Evolutionary conservation across 2,329 filamentous ascomycete species (phyloP), one percentile per base, ranked within the genome.

Genomic region (Fusarium devonianum): DNA sequence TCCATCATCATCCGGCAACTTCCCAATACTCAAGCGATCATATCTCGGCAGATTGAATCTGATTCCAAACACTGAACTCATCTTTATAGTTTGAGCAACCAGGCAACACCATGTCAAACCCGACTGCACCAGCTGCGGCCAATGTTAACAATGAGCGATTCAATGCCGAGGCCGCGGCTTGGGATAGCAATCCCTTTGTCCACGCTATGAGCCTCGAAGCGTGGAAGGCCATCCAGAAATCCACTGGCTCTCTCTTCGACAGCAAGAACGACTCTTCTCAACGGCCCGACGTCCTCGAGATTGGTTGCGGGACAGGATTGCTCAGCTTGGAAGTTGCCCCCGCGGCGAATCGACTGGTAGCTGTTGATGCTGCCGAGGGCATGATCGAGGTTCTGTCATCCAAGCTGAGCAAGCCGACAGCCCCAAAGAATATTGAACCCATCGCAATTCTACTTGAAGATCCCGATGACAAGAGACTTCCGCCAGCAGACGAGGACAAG

Each of bases 241-340:
- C 64, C 11, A 63, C 77, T 19, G 44, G 53, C 2, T 40, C 50
- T n/a, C 28, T 62, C 2, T 36, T 43, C 8, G 8, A 12, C 5
- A 22, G 29, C n/a, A 7, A 19, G 1, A 17, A 22, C n/a, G n/a
- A n/a, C n/a, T n/a, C n/a, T n/a, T n/a, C n/a, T n/a, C 12, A 19
- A 3, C 22, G 30, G 4, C 48, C 46, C 1, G 71, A 80, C 47
- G 73, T 83, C 7, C 76, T 84, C 3, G 81, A 84, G 65, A 75
- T 84, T 13, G 81, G 81, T 41, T 82, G 79, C 56, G 81, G 81
- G 37, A 84, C 81, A 4, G 81, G 81, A 7, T 73, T 83, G 0
- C 73, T 84, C 17, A 79, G 77, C 8, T 71, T 80, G 35, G 70
- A 68, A 7, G 68, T 82, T 3, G 75, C 80, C 0, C 79, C 80